Evolutionary conservation across 176 grass and related monocot species (phyloP), one percentile per base, ranked within the genome.

Genomic region (Zea luxurians): DNA sequence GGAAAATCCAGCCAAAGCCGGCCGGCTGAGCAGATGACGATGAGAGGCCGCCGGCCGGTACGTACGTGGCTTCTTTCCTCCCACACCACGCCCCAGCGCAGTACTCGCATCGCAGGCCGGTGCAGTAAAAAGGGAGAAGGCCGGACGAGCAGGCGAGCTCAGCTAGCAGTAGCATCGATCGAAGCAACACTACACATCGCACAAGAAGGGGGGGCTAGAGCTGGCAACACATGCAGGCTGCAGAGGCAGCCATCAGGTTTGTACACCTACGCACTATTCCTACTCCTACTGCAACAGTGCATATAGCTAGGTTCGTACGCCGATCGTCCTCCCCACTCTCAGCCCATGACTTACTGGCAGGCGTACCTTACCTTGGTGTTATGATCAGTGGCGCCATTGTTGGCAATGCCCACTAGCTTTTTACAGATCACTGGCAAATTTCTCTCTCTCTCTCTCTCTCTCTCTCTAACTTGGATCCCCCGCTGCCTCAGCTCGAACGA

Each of bases 351-450:
- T 90, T 86, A 83, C 80, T 71, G 70, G 78, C 77, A 72, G 67
- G 83, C 40, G 89, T 85, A 85, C 84, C 60, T 80, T 85, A 85
- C 84, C 60, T 80, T 80, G 84, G 78, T 58, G 83, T 89, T 81
- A 83, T 78, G 75, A 66, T 62, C 84, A 81, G 76, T 84, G 77
- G 64, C 77, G 76, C 67, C 70, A 57, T 80, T 80, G 76, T 74
- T 74, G 77, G 49, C 76, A 67, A 67, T 75, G 76, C 49, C 73
- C 83, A 44, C 48, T 53, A 55, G 49, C 63, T 86, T 76, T 92
- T 90, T 88, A 88, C 89, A 86, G 66, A 88, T 57, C 64, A 27
- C 87, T 89, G 84, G 84, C 81, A 89, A 62, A 20, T 65, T 46
- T 47, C 1, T n/a, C 61, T 13, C 34, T n/a, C 42, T 7, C 45